Conservation (phyloP, 306 rosid species). For the Benincasa hispida region DNA sequence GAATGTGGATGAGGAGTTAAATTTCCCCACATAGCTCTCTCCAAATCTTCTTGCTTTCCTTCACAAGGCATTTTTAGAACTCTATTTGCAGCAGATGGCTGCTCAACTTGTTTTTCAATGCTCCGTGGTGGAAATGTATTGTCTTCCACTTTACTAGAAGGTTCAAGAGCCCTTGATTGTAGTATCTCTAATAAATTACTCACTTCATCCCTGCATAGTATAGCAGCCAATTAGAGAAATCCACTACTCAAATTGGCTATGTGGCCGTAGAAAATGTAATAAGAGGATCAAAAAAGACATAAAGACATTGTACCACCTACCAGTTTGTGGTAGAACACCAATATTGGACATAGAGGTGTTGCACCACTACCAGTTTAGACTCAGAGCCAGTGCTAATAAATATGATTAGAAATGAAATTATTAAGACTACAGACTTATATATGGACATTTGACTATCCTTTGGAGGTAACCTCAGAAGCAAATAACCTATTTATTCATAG, state of each 20-base stretch:
- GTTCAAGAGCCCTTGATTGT: conserved; percentile 51
- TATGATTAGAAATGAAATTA: background rate
- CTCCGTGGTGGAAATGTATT: conserved; percentile 15
- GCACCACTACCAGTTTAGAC: background rate
- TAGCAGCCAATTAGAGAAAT: background rate
- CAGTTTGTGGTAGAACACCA: background rate
- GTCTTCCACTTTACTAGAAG: conserved; percentile 22
- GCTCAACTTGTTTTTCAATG: conserved; percentile 23
- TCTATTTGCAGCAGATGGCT: conserved; percentile 16
- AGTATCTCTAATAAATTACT: conserved; percentile 46
- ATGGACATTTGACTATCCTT: background rate
- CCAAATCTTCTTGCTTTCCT: conserved; percentile 29
- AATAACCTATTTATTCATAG: background rate
- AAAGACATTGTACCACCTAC: background rate
- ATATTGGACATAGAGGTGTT: background rate
- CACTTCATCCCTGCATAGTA: conserved; percentile 54
- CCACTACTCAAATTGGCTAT: background rate
- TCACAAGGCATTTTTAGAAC: conserved; percentile 19
- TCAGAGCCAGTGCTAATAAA: background rate
- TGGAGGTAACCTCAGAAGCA: background rate
- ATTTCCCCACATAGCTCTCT: conserved; percentile 27
- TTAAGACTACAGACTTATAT: background rate
- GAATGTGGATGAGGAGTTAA: conserved; percentile 39
- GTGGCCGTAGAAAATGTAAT: background rate
- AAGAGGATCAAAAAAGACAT: background rate